Percentiles rank a stretch among this genome's conserved stretches.
Evolutionary conservation across 306 rosid species (phyloP).

Genomic region (Geum urbanum): DNA sequence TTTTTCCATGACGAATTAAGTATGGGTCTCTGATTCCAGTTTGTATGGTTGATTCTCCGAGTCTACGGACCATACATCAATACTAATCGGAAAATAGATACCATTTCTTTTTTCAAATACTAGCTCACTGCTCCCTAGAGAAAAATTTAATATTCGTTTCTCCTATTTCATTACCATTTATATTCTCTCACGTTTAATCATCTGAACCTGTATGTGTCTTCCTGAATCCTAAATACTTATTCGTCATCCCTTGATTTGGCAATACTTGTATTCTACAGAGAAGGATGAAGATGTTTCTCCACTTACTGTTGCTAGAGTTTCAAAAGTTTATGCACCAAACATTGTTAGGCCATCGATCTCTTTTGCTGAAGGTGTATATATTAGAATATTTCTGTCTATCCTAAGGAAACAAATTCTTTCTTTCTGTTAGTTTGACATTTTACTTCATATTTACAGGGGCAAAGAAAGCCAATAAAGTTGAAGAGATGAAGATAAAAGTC

Average conservation of each 20-base stretch:
- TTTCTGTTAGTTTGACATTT: conserved; percentile 22
- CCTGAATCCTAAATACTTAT: not conserved
- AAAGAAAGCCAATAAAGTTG: conserved; percentile 36
- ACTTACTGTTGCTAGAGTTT: conserved; percentile 39
- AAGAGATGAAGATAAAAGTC: conserved; percentile 26
- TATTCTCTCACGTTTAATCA: not conserved
- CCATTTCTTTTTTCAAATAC: not conserved
- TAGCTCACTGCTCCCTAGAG: not conserved
- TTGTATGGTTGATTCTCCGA: not conserved
- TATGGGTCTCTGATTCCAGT: not conserved
- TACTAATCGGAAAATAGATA: not conserved
- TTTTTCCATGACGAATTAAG: not conserved
- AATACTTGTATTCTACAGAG: conserved; percentile 25
- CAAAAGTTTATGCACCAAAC: conserved; percentile 40
- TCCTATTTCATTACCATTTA: not conserved
- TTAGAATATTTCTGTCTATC: not conserved
- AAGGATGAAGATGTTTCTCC: conserved; percentile 37
- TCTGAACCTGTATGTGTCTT: not conserved
- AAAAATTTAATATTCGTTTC: not conserved
- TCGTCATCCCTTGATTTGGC: not conserved
- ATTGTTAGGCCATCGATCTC: conserved; percentile 36
- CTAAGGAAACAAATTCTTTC: not conserved
- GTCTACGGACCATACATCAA: not conserved
- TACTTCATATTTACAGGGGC: conserved; percentile 32
- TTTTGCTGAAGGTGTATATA: conserved; percentile 42